Conservation (phyloP, 1,284 basidiomycete species). For the Bjerkandera adusta region DNA sequence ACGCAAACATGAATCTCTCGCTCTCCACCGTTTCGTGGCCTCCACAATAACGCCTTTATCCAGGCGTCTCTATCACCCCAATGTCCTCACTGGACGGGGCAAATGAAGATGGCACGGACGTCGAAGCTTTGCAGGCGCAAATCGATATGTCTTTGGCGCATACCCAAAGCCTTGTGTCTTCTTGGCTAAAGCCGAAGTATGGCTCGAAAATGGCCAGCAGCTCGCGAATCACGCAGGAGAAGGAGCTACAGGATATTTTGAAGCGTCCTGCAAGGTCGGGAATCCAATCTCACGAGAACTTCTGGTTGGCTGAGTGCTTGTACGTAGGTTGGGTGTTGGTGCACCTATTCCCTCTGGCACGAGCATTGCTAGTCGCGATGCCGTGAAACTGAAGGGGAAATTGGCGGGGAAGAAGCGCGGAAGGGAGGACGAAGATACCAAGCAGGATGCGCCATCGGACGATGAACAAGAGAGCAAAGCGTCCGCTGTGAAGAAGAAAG, state of each 20-base stretch:
- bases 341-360: slow-evolving; percentile 51
- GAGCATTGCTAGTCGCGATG: slow-evolving; percentile 40
- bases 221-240: slow-evolving; percentile 38
- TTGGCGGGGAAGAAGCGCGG: slow-evolving; percentile 50
- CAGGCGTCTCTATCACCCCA: not conserved
- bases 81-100: not conserved
- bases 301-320: slow-evolving; percentile 11
- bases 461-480: slow-evolving; percentile 58
- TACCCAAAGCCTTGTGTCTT: slow-evolving; percentile 64
- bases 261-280: slow-evolving; percentile 64
- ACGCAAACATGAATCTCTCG: no score
- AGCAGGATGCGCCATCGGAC: slow-evolving; percentile 25
- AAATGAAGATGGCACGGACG: slow-evolving; percentile 53
- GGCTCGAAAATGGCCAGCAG: slow-evolving; percentile 25
- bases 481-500: slow-evolving; percentile 54
- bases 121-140: slow-evolving; percentile 68
- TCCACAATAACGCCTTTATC: no score
- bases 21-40: no score
- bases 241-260: slow-evolving; percentile 63
- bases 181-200: slow-evolving; percentile 62
- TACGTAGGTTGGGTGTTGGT: slow-evolving; percentile 65
- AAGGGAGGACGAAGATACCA: slow-evolving; percentile 25
- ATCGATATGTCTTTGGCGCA: slow-evolving; percentile 77
- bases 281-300: slow-evolving; percentile 6
- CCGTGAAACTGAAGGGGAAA: slow-evolving; percentile 54